Evolutionary conservation across 768 basidiomycete genomes (phyloP).

Genomic region (Piloderma croceum): DNA sequence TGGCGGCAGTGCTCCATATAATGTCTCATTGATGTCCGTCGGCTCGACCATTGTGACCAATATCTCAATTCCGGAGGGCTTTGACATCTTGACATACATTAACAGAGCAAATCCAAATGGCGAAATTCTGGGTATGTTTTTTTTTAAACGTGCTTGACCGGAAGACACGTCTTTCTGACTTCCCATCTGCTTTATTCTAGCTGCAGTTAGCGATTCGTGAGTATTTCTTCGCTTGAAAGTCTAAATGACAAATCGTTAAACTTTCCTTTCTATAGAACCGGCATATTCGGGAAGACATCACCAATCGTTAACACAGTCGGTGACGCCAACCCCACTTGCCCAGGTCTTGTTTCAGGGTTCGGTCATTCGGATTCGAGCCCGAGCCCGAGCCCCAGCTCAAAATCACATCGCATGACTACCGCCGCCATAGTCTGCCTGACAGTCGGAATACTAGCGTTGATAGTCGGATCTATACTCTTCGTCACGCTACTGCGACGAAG

Average conservation of each 20-base stretch:
- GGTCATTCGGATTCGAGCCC: constrained; percentile 28
- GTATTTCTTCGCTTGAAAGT: constrained; percentile 23
- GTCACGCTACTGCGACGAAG: constrained; percentile 15
- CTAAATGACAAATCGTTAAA: neutral
- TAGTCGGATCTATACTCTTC: constrained; percentile 18
- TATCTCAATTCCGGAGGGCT: constrained; percentile 31
- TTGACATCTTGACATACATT: constrained; percentile 38
- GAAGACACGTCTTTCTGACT: too few relatives aligned
- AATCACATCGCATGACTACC: constrained; percentile 15
- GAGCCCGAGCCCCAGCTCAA: constrained; percentile 25
- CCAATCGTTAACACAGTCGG: constrained; percentile 24
- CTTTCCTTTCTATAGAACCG: constrained; percentile 27
- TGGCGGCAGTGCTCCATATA: constrained; percentile 42
- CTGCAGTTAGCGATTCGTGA: constrained; percentile 38
- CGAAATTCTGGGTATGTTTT: constrained; percentile 35
- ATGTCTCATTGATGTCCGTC: constrained; percentile 32
- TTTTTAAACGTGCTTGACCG: constrained; percentile 1
- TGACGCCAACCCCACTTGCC: neutral
- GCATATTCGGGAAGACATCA: constrained; percentile 31
- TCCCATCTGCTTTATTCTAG: constrained; percentile 19
- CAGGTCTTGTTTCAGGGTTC: constrained; percentile 18
- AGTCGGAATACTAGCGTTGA: constrained; percentile 22
- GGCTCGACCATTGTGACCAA: constrained; percentile 37
- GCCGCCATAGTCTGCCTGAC: constrained; percentile 29
- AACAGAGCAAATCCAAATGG: constrained; percentile 34